These are phyloP conservation scores for Zygosaccharomyces sapae DNA, from an alignment of 1,139 yeast genomes.

Conservation along the genomic window DNA sequence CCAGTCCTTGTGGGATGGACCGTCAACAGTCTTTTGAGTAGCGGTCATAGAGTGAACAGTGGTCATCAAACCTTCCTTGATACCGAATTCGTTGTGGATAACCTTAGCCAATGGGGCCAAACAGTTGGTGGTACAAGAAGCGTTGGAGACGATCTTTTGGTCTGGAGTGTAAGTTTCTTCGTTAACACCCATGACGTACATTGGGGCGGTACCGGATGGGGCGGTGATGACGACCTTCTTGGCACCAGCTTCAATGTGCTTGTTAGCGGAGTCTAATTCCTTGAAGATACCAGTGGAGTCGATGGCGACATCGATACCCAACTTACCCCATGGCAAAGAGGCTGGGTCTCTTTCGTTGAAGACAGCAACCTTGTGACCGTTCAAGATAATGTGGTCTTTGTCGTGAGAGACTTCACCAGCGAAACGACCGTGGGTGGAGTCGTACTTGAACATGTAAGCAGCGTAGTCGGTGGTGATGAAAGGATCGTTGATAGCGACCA, in stretches of 20 bases:
- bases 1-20: constrained; percentile 94
- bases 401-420: constrained; percentile 63
- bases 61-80: constrained; percentile 86
- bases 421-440: constrained; percentile 79
- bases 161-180: constrained; percentile 67
- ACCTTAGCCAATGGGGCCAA: constrained; percentile 87
- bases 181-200: constrained; percentile 87
- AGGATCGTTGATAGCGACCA: constrained; percentile 81
- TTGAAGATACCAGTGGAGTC: constrained; percentile 90
- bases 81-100: constrained; percentile 71
- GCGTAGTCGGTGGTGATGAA: constrained; percentile 81
- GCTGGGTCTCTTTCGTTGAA: constrained; percentile 82
- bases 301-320: constrained; percentile 71
- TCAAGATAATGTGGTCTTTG: constrained; percentile 59
- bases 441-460: constrained; percentile 85
- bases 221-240: constrained; percentile 85
- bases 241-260: constrained; percentile 85
- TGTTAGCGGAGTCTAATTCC: constrained; percentile 70
- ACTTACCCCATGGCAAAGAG: constrained; percentile 76
- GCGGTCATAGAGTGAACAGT: constrained; percentile 88
- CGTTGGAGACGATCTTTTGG: constrained; percentile 72
- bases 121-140: constrained; percentile 88
- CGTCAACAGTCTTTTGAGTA: constrained; percentile 86
- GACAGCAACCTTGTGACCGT: constrained; percentile 63
- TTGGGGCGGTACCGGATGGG: constrained; percentile 83